phyloP scores from a whole-genome alignment of 2,329 filamentous ascomycete species.

The Cladorrhinum sp. region DNA sequence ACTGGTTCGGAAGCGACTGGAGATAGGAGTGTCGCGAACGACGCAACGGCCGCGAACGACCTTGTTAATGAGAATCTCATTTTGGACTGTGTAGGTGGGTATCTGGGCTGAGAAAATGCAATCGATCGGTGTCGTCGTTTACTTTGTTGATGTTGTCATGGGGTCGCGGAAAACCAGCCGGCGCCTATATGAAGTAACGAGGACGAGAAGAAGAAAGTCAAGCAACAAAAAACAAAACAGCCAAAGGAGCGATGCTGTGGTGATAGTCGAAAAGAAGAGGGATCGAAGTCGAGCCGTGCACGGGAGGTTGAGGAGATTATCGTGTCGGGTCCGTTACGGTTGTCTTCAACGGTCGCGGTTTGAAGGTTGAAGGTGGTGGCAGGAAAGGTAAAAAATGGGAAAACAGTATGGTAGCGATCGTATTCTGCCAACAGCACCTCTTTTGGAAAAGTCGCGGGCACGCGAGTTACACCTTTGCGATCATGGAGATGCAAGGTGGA shows the following conservation, averaged over 20 bases:
- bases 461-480: slow-evolving; percentile 7
- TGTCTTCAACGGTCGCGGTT: neutral
- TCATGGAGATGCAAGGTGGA: slow-evolving; percentile 10
- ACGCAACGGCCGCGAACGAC: slow-evolving; percentile 46
- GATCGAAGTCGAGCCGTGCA: neutral
- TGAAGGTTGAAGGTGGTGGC: slow-evolving; percentile 16
- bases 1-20: slow-evolving; percentile 34
- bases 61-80: slow-evolving; percentile 49
- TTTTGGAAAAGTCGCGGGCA: neutral
- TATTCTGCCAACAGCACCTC: slow-evolving; percentile 24
- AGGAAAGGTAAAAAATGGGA: slow-evolving; percentile 19
- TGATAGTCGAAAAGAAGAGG: slow-evolving; percentile 1
- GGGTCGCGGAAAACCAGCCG: neutral
- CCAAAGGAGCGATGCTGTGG: slow-evolving; percentile 4
- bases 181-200: neutral
- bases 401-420: slow-evolving; percentile 24
- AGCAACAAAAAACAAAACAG: slow-evolving; percentile 1
- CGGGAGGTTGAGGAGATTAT: too few species aligned
- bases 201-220: neutral
- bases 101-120: neutral
- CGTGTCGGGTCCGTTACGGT: too few species aligned
- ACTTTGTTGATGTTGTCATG: neutral
- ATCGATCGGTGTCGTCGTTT: neutral
- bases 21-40: slow-evolving; percentile 42
- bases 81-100: slow-evolving; percentile 20